A percentile compares a stretch with the other conserved stretches of the same genome.
Evolutionary conservation across 768 basidiomycete species (phyloP).

Genomic region (Udeniomyces megalosporus): DNA sequence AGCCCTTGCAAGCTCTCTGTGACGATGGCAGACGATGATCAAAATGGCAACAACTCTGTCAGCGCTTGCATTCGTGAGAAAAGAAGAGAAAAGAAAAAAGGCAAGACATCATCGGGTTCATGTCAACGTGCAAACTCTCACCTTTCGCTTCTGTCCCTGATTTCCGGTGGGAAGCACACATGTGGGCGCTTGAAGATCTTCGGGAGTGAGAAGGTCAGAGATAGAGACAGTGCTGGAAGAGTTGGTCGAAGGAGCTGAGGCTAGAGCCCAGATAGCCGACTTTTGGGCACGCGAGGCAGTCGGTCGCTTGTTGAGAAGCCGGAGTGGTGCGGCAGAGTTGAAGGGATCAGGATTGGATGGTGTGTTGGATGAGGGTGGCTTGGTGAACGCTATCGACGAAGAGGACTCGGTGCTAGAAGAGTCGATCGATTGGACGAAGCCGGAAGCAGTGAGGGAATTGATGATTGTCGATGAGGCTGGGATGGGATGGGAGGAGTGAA

Average conservation of each 20-base stretch:
- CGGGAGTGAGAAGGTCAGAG: constrained; percentile 10
- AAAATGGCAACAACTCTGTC: too few species aligned
- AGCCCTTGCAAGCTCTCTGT: constrained; percentile 70
- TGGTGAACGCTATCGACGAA: too few species aligned
- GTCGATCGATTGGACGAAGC: not conserved
- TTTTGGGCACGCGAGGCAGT: constrained; percentile 7
- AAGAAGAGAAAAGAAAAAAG: too few species aligned
- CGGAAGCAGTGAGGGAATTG: not conserved
- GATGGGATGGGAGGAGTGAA: constrained; percentile 33
- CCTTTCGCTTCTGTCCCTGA: constrained; percentile 21
- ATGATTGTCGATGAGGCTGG: constrained; percentile 22
- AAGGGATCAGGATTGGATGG: too few species aligned
- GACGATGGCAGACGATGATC: not conserved
- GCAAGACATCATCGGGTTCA: too few species aligned
- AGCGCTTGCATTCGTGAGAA: too few species aligned
- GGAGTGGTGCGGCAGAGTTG: constrained; percentile 62
- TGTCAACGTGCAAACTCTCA: constrained; percentile 22
- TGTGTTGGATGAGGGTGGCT: too few species aligned
- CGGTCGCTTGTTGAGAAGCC: not conserved
- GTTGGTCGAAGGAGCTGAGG: too few species aligned
- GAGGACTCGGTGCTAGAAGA: constrained; percentile 53
- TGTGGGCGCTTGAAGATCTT: constrained; percentile 58
- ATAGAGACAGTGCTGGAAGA: too few species aligned
- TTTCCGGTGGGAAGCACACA: constrained; percentile 36
- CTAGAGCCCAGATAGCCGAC: constrained; percentile 13